Percentiles rank a stretch among this genome's conserved stretches.
Evolutionary conservation across 1,139 yeast species (phyloP).

Genomic region (Kodamaea alishanica): DNA sequence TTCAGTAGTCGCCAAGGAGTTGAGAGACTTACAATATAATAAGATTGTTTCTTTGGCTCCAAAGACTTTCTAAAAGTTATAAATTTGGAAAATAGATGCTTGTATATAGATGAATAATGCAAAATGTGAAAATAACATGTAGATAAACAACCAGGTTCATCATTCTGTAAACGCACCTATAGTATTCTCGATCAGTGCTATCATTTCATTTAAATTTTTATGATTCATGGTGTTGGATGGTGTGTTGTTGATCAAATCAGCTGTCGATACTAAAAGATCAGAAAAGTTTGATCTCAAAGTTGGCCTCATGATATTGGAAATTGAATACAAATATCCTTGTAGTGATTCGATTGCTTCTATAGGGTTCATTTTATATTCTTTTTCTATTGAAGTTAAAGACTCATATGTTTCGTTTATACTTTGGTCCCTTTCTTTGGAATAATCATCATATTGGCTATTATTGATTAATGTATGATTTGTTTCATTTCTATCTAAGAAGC

Average conservation of each 20-base stretch:
- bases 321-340: conserved; percentile 11
- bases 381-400: conserved; percentile 14
- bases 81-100: not conserved
- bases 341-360: conserved; percentile 12
- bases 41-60: conserved; percentile 92
- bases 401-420: conserved; percentile 16
- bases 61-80: conserved; percentile 54
- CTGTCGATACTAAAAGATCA: conserved; percentile 15
- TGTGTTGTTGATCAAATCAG: conserved; percentile 15
- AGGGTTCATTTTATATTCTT: conserved; percentile 5
- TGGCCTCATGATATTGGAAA: conserved; percentile 13
- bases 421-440: conserved; percentile 12
- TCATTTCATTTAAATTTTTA: conserved; percentile 19
- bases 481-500: too few relatives aligned
- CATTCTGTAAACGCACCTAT: conserved; percentile 21
- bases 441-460: not conserved
- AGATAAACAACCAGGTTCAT: not conserved
- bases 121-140: not conserved
- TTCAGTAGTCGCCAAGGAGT: conserved; percentile 88
- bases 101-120: conserved; percentile 2
- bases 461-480: too few relatives aligned
- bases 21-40: conserved; percentile 77
- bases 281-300: conserved; percentile 12
- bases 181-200: conserved; percentile 23
- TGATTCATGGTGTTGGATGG: conserved; percentile 16